phyloP scores from a whole-genome alignment of 345 rosid genomes.

The Corchorus olitorius region DNA sequence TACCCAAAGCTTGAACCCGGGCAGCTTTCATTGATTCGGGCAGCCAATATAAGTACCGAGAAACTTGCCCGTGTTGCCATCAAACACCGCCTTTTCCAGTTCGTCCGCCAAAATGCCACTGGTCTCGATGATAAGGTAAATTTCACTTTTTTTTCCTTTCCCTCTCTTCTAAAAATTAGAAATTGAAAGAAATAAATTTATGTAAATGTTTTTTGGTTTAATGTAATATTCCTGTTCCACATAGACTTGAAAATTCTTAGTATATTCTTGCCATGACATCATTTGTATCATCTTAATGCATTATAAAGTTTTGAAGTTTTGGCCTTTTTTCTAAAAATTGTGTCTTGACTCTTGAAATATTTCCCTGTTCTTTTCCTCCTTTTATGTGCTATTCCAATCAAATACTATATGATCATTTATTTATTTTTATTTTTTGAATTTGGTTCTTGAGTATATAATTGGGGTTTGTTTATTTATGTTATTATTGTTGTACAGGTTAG shows the following conservation, averaged over 20 bases:
- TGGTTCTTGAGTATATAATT: neutral
- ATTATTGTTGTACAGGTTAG: constrained; percentile 38
- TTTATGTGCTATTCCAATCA: neutral
- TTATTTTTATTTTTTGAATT: neutral
- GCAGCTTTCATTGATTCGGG: constrained; percentile 51
- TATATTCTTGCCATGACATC: no score
- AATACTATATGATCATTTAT: neutral
- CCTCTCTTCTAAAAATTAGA: neutral
- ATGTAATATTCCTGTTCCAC: neutral
- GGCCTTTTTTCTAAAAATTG: no score
- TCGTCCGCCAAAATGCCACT: constrained; percentile 45
- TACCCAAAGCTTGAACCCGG: constrained; percentile 62
- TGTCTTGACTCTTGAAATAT: neutral
- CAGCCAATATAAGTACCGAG: constrained; percentile 76
- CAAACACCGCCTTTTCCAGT: constrained; percentile 45
- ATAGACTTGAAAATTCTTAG: no score
- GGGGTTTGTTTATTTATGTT: neutral
- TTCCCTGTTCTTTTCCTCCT: neutral
- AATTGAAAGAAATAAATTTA: neutral
- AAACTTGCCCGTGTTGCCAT: constrained; percentile 81
- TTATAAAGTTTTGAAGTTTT: no score
- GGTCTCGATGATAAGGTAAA: constrained; percentile 56
- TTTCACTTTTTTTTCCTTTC: neutral
- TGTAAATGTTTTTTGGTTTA: neutral
- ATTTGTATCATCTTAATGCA: no score